Percentiles rank a stretch among this genome's conserved stretches.
These are phyloP conservation scores for Wickerhamomyces kurtzmanii DNA, from an alignment of 805 yeast species.

Conservation along the genomic window DNA sequence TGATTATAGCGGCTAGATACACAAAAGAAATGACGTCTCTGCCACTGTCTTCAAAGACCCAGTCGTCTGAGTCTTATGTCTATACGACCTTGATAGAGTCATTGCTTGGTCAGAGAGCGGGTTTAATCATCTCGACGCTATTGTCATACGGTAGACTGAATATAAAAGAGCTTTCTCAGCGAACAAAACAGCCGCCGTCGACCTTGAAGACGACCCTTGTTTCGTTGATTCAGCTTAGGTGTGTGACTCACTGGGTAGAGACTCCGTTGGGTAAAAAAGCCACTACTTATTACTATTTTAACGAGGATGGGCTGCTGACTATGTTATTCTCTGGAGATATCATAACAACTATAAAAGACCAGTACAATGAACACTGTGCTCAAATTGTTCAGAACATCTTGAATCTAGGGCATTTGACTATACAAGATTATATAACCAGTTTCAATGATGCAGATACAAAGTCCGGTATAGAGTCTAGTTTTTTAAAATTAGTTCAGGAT, in stretches of 20 bases:
- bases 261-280: slow-evolving; percentile 15
- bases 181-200: slow-evolving; percentile 35
- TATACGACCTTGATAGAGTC: slow-evolving; percentile 42
- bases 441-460: slow-evolving; percentile 15
- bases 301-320: slow-evolving; percentile 53
- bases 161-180: slow-evolving; percentile 39
- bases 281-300: slow-evolving; percentile 42
- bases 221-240: slow-evolving; percentile 68
- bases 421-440: slow-evolving; percentile 35
- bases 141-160: slow-evolving; percentile 61
- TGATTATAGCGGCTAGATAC: no score
- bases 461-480: slow-evolving; percentile 23
- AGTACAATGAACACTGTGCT: slow-evolving; percentile 33
- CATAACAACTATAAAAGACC: slow-evolving; percentile 38
- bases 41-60: slow-evolving; percentile 34
- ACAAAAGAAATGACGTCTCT: no score
- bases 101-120: slow-evolving; percentile 67
- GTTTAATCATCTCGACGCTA: slow-evolving; percentile 47
- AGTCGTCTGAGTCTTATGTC: slow-evolving; percentile 53
- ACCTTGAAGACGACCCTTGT: slow-evolving; percentile 60
- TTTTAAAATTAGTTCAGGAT: slow-evolving; percentile 35
- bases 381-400: slow-evolving; percentile 61
- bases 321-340: slow-evolving; percentile 75
- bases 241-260: slow-evolving; percentile 60
- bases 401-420: slow-evolving; percentile 57